phyloP scores from a whole-genome alignment of 139 green algal genomes.

The Zygnema cylindricum region DNA sequence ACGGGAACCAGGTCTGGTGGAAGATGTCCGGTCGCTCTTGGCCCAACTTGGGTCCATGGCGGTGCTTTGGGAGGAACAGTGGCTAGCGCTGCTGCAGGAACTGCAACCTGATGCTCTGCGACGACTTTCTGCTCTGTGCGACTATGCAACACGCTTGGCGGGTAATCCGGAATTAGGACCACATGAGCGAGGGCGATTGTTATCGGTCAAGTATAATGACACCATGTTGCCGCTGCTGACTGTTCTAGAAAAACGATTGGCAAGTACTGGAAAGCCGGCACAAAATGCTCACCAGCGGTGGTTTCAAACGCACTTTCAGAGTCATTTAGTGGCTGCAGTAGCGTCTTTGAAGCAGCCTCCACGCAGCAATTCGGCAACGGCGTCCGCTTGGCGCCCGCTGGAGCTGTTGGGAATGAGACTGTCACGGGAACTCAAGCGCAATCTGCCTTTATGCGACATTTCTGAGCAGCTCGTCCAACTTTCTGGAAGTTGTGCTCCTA shows the following conservation, averaged over 20 bases:
- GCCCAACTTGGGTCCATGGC: neutral
- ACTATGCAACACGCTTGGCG: neutral
- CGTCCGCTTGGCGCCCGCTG: constrained; percentile 1
- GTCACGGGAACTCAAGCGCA: constrained; percentile 6
- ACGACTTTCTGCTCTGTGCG: neutral
- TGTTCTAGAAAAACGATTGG: neutral
- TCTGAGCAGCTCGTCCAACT: constrained; percentile 18
- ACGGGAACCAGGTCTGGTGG: neutral
- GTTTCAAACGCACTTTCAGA: constrained; percentile 12
- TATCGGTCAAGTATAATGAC: neutral
- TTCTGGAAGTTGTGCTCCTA: constrained; percentile 18
- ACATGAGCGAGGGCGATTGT: neutral
- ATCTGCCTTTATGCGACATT: constrained; percentile 22
- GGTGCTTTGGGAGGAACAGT: constrained; percentile 17
- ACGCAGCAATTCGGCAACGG: neutral
- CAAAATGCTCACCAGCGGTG: constrained; percentile 16
- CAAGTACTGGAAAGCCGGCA: neutral
- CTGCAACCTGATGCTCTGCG: neutral
- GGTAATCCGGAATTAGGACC: neutral
- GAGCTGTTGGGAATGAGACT: constrained; percentile 4
- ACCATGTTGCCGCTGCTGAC: neutral
- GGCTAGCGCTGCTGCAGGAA: constrained; percentile 10
- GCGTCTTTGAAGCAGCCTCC: constrained; percentile 5
- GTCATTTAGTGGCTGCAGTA: neutral
- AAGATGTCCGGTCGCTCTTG: neutral